Evolutionary conservation across 2,329 filamentous ascomycete species (phyloP).

Genomic region (Xylaria arbuscula): DNA sequence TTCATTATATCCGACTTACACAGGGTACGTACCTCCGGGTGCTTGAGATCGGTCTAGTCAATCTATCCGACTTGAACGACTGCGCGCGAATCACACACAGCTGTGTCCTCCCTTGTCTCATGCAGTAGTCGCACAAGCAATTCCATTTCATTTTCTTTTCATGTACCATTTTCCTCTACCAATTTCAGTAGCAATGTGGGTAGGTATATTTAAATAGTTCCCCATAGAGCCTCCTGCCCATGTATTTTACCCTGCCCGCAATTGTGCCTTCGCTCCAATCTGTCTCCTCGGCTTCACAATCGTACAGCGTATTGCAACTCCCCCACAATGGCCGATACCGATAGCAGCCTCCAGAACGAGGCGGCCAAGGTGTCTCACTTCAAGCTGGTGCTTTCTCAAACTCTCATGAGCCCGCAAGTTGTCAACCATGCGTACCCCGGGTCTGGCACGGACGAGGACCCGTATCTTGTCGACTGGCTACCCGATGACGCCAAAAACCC

Average conservation of each 20-base stretch:
- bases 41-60: not conserved
- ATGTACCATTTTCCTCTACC: no score
- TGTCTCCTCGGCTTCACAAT: not conserved
- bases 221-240: not conserved
- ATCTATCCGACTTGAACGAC: not conserved
- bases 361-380: not conserved
- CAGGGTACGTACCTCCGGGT: not conserved
- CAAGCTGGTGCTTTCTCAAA: not conserved
- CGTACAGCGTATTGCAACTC: not conserved
- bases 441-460: conserved; percentile 71
- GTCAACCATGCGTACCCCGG: conserved; percentile 54
- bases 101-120: no score
- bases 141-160: no score
- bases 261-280: not conserved
- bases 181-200: no score
- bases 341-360: not conserved
- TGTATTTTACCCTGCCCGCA: not conserved
- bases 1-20: not conserved
- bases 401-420: conserved; percentile 2
- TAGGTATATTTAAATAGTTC: not conserved
- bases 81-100: no score
- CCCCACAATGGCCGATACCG: not conserved
- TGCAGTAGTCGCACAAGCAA: no score
- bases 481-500: conserved; percentile 73
- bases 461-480: conserved; percentile 75